A percentile compares a stretch with the other conserved stretches of the same genome.
Evolutionary conservation across 306 rosid genomes (phyloP).

Genomic region (Sesbania bispinosa): DNA sequence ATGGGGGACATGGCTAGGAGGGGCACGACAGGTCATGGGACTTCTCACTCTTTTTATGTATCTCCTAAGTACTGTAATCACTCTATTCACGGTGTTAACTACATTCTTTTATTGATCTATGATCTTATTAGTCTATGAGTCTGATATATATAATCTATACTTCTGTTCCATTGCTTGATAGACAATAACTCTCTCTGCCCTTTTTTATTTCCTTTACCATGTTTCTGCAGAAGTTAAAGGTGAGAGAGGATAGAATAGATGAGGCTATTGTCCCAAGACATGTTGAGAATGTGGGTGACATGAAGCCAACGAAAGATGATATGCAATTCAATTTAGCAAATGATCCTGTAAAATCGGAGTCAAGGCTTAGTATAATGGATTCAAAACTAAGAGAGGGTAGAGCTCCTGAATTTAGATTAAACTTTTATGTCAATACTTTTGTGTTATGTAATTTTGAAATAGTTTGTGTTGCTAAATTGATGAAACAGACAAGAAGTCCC

Average conservation of each 20-base stretch:
- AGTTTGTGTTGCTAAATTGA: too few species aligned
- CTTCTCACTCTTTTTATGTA: too few species aligned
- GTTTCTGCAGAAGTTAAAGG: conserved; percentile 49
- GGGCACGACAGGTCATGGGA: too few species aligned
- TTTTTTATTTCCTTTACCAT: conserved; percentile 35
- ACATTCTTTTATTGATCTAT: too few species aligned
- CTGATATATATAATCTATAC: too few species aligned
- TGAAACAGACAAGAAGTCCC: too few species aligned
- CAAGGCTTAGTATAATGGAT: conserved; percentile 51
- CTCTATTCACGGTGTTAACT: too few species aligned
- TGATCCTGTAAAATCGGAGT: conserved; percentile 58
- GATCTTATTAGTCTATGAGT: too few species aligned
- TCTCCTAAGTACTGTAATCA: too few species aligned
- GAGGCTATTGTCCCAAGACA: conserved; percentile 28
- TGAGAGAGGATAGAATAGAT: conserved; percentile 37
- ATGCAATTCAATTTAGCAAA: conserved; percentile 33
- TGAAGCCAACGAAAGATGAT: conserved; percentile 31
- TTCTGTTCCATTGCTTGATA: conserved; percentile 10
- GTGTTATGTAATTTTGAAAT: too few species aligned
- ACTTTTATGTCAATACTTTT: too few species aligned
- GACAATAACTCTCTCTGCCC: neutral
- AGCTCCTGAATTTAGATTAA: conserved; percentile 25
- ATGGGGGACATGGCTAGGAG: too few species aligned
- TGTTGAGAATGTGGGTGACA: conserved; percentile 36
- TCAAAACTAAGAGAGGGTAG: conserved; percentile 81